Evolutionary conservation across 345 rosid genomes (phyloP), one percentile per base, ranked within the genome.

Genomic region (Ceriops zippeliana): DNA sequence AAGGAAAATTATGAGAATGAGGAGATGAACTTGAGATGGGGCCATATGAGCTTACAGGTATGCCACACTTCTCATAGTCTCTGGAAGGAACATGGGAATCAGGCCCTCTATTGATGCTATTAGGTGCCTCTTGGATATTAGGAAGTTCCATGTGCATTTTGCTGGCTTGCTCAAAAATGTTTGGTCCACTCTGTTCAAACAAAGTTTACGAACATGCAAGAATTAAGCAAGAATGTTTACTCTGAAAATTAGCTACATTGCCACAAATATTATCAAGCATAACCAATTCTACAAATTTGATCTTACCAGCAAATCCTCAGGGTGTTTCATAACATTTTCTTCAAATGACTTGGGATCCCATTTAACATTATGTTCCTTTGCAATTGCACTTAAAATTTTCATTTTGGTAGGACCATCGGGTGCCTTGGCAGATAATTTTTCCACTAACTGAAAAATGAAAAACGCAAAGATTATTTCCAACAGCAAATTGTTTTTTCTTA

Each of bases 391-490:
- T 75, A 95, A 75, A 73, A 91, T 67, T 81, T 90, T 90, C 26
- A 87, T 35, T 81, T 90, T 95, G 4, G 89, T 83, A 31, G 85
- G 90, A 74, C 86, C 90, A 85, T 90, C 96, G 66, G 97, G 99
- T 71, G 98, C 85, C 70, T 80, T 84, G 64, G 80, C 86, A 76
- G 98, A 88, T 62, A 95, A 68, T 38, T 91, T 91, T 63, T 91
- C 99, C 58, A 90, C 84, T 83, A 95, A 67, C 99, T 95, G 76
- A 27, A 70, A 66, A 46, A 27, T 63, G 37, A 65, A 31, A 65
- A 27, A 17, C 30, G 30, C 73, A 73, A 54, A 61, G 21, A 38
- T 66, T 69, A 64, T 54, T 35, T 42, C 49, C 52, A 68, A 30
- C 28, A 32, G 24, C 37, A 58, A 64, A 68, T 8, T 42, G 32